Conservation (phyloP, 176 grass and related monocot species). For the Eragrostis curvula region DNA sequence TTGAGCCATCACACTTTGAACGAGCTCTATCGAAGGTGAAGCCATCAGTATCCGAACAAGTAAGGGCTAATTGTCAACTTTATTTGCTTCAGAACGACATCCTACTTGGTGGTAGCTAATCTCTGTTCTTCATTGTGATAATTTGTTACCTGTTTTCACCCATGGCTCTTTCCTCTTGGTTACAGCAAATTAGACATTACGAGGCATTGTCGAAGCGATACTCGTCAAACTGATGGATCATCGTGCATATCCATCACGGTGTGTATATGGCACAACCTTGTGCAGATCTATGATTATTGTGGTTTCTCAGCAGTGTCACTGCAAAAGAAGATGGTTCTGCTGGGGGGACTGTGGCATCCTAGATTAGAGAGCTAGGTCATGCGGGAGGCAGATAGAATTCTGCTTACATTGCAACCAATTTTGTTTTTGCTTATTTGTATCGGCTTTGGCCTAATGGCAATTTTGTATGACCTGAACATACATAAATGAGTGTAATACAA, state of each 20-base stretch:
- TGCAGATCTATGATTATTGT: neutral
- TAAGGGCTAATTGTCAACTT: conserved; percentile 30
- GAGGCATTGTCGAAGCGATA: conserved; percentile 54
- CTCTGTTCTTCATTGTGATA: neutral
- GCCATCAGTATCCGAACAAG: conserved; percentile 79
- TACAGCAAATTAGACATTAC: conserved; percentile 61
- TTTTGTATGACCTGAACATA: neutral
- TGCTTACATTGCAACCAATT: neutral
- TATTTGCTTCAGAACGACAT: neutral
- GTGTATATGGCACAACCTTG: neutral
- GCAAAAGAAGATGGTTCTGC: neutral
- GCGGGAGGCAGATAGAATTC: neutral
- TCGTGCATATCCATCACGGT: neutral
- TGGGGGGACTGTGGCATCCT: neutral
- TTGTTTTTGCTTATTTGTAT: conserved; percentile 11
- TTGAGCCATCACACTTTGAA: conserved; percentile 67
- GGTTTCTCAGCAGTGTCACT: neutral
- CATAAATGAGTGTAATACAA: neutral
- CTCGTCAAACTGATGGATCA: conserved; percentile 25
- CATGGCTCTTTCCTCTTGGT: neutral
- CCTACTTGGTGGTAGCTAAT: neutral
- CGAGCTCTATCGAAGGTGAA: conserved; percentile 61
- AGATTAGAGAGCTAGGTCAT: neutral
- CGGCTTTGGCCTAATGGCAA: neutral
- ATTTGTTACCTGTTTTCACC: neutral